Evolutionary conservation across 352 stramenopile species (phyloP), one percentile per base, ranked within the genome.

Genomic region (Pythium periplocum): DNA sequence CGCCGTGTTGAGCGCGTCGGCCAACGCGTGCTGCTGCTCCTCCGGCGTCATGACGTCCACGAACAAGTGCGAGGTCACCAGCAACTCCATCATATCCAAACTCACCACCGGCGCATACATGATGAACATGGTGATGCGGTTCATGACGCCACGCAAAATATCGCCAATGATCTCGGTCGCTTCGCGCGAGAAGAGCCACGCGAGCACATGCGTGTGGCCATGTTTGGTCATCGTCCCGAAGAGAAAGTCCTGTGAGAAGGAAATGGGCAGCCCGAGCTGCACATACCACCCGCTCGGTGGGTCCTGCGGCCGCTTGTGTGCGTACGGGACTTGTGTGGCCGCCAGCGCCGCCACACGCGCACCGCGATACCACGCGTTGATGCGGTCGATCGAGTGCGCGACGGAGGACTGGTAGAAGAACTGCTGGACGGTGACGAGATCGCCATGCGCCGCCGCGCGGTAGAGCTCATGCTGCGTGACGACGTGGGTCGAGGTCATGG

Each of bases 41-140:
- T 32, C 4, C 30, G 45, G 12, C 5, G 3, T 40, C 37, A 55
- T 33, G 9, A 2, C 9, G 6, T 26, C 30, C 3, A 38, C 31
- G 49, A 48, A 55, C 1, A 45, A 6, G 3, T 4, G 38, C 37
- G 49, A 55, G 2, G 38, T 6, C 17, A 55, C 6, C 26, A 55
- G 31, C n/a, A 47, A 34, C 39, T 55, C 49, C 7, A 47, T n/a
- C 37, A 55, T 47, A 37, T 55, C 49, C 37, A 26, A 26, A 26
- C 17, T 26, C 17, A 26, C 17, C 17, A 26, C 17, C 17, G 17
- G 17, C 17, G 17, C 17, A 0, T 26, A 26, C 17, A 26, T 26
- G 17, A 26, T 26, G 17, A 26, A 26, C 17, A 26, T 26, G 17
- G 17, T 26, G 17, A 26, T 26, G 17, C 17, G 17, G 17, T 26